Conservation (phyloP, 1,284 basidiomycete genomes). For the Pisolithus thermaeus region DNA sequence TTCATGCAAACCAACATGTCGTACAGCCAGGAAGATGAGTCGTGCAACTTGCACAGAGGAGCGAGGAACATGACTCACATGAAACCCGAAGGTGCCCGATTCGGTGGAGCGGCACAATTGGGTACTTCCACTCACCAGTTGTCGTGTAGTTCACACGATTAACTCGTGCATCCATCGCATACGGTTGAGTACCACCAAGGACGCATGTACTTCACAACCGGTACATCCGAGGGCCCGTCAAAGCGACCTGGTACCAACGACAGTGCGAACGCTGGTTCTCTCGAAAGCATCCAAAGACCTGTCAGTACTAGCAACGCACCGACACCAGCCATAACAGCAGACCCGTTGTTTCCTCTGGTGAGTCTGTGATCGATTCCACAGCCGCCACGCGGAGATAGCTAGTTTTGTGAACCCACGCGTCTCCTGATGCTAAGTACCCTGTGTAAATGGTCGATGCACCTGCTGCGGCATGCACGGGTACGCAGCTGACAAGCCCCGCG, state of each 20-base stretch:
- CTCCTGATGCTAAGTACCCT: conserved; percentile 13
- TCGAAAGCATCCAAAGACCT: conserved; percentile 48
- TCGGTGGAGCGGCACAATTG: too few relatives aligned
- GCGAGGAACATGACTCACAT: conserved; percentile 40
- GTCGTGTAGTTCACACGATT: too few relatives aligned
- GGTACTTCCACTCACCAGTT: too few relatives aligned
- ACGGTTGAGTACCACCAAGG: too few relatives aligned
- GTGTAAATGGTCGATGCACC: conserved; percentile 52
- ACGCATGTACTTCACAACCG: conserved; percentile 8
- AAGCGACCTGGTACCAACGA: conserved; percentile 39
- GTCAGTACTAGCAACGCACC: conserved; percentile 44
- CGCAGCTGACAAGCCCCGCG: conserved; percentile 44
- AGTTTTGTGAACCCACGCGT: conserved; percentile 3
- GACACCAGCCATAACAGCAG: conserved; percentile 30
- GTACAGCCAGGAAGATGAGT: too few relatives aligned
- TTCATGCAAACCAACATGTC: too few relatives aligned
- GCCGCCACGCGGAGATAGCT: too few relatives aligned
- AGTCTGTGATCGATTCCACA: too few relatives aligned
- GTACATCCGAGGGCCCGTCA: conserved; percentile 24
- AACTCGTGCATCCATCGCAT: too few relatives aligned
- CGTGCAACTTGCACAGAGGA: too few relatives aligned
- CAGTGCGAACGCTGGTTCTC: conserved; percentile 55
- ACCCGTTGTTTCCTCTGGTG: conserved; percentile 15
- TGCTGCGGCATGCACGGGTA: conserved; percentile 52
- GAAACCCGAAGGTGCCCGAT: conserved; percentile 32